Evolutionary conservation across 345 rosid genomes (phyloP).

Genomic region (Boechera retrofracta): DNA sequence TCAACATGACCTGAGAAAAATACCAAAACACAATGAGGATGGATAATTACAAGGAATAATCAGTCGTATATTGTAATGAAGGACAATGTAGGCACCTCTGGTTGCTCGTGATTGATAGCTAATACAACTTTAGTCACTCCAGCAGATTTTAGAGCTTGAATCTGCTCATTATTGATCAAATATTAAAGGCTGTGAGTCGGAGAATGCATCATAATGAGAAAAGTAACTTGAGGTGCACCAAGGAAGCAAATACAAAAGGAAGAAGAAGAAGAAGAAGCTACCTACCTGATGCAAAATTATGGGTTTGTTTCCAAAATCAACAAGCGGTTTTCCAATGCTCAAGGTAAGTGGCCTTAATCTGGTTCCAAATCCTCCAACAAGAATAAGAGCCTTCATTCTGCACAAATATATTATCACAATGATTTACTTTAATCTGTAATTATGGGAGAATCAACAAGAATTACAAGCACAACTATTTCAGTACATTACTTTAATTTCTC

Average conservation of each 20-base stretch:
- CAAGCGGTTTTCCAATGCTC: slow-evolving; percentile 28
- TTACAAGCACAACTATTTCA: too few species aligned
- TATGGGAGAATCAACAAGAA: too few species aligned
- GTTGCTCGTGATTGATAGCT: slow-evolving; percentile 90
- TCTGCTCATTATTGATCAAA: slow-evolving; percentile 7
- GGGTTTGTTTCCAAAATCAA: slow-evolving; percentile 38
- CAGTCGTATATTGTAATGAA: not conserved
- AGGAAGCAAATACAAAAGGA: too few species aligned
- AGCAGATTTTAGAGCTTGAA: slow-evolving; percentile 80
- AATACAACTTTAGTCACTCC: slow-evolving; percentile 91
- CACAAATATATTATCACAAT: not conserved
- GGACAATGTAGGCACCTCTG: slow-evolving; percentile 69
- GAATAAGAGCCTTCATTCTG: slow-evolving; percentile 35
- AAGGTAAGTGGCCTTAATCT: slow-evolving; percentile 34
- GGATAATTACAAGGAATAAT: not conserved
- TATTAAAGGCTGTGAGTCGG: not conserved
- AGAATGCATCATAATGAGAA: slow-evolving; percentile 9
- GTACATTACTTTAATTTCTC: too few species aligned
- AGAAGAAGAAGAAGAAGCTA: too few species aligned
- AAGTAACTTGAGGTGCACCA: not conserved
- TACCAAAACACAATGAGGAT: not conserved
- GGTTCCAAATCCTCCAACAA: too few species aligned
- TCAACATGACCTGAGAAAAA: slow-evolving; percentile 55
- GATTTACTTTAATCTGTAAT: too few species aligned
- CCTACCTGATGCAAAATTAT: slow-evolving; percentile 55